phyloP scores from a whole-genome alignment of 164 flowering plant genomes.

The Sextonia rubra region DNA sequence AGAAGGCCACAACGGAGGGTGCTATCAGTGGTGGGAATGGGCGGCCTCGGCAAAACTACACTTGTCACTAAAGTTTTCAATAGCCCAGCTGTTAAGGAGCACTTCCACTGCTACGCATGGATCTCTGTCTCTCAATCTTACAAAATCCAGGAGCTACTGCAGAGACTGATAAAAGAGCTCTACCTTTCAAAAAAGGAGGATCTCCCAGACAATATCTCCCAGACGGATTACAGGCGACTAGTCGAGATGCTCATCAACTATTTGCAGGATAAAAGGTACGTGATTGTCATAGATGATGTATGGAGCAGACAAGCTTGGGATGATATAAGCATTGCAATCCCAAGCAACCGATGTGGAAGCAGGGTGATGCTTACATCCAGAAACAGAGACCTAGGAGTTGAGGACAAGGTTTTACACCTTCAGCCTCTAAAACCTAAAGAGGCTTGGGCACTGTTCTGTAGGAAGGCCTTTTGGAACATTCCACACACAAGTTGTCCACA shows the following conservation, averaged over 20 bases:
- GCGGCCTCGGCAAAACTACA: conserved; percentile 57
- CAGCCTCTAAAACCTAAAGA: not conserved
- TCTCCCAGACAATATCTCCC: not conserved
- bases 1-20: conserved; percentile 25
- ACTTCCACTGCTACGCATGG: conserved; percentile 39
- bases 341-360: conserved; percentile 20
- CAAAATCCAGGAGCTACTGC: not conserved
- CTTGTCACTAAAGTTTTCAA: conserved; percentile 30
- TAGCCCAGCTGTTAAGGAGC: conserved; percentile 5
- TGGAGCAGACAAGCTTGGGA: conserved; percentile 15
- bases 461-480: conserved; percentile 3
- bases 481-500: not conserved
- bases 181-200: not conserved
- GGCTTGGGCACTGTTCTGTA: conserved; percentile 5
- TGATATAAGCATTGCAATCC: not conserved
- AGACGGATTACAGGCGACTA: not conserved
- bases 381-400: conserved; percentile 20
- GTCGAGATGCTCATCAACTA: not conserved
- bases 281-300: conserved; percentile 46
- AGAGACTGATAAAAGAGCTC: not conserved
- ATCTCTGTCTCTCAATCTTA: conserved; percentile 24
- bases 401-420: not conserved
- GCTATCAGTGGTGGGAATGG: conserved; percentile 53
- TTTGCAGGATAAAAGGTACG: conserved; percentile 10
- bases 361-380: conserved; percentile 34